phyloP scores from a whole-genome alignment of 1,139 yeast genomes.

The Chernovozyma aurita region DNA sequence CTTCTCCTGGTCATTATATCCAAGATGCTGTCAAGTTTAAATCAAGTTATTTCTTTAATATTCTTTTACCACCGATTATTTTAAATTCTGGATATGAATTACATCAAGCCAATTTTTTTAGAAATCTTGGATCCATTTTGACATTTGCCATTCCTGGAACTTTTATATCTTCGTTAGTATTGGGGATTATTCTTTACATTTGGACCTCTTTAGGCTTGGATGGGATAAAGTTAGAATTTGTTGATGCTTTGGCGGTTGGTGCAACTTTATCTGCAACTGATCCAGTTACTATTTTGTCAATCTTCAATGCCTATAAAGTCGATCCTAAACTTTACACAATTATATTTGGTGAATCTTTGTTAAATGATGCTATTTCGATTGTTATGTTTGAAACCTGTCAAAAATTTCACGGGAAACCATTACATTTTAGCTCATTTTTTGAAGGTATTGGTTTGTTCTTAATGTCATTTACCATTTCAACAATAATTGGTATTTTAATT shows the following conservation, averaged over 20 bases:
- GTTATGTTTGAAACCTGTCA: slow-evolving; percentile 99
- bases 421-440: slow-evolving; percentile 71
- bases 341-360: slow-evolving; percentile 90
- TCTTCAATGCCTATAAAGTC: slow-evolving; percentile 94
- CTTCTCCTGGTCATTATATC: slow-evolving; percentile 93
- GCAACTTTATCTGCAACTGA: slow-evolving; percentile 98
- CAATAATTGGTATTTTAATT: slow-evolving; percentile 81
- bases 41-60: slow-evolving; percentile 89
- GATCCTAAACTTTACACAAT: slow-evolving; percentile 96
- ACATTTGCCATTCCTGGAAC: slow-evolving; percentile 98
- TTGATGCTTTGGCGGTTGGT: slow-evolving; percentile 94
- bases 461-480: slow-evolving; percentile 91
- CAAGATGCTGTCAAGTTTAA: slow-evolving; percentile 97
- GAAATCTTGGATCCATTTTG: slow-evolving; percentile 85
- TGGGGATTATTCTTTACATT: slow-evolving; percentile 77
- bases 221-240: slow-evolving; percentile 81
- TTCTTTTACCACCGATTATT: slow-evolving; percentile 92
- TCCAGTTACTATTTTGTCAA: slow-evolving; percentile 94
- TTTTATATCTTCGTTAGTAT: slow-evolving; percentile 80
- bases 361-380: slow-evolving; percentile 96
- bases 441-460: slow-evolving; percentile 92
- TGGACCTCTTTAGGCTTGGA: slow-evolving; percentile 94
- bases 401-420: slow-evolving; percentile 82
- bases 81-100: slow-evolving; percentile 94
- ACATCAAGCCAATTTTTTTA: slow-evolving; percentile 91